phyloP scores from a whole-genome alignment of 2,329 filamentous ascomycete genomes.

The Xylaria sp. region DNA sequence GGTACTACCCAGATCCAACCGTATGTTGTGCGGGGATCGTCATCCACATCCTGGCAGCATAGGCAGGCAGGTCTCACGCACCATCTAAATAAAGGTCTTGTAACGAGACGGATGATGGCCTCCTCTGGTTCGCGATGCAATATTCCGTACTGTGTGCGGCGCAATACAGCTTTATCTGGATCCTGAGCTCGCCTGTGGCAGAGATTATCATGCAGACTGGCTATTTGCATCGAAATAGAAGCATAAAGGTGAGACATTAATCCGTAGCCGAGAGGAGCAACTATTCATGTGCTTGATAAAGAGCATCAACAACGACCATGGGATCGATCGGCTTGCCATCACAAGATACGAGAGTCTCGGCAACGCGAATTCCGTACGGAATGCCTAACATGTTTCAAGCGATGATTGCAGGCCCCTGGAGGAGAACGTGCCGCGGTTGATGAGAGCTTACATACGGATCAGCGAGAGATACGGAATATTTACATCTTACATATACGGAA shows the following conservation, averaged over 20 bases:
- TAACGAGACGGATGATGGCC: background rate
- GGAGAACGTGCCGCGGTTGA: background rate
- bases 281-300: background rate
- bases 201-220: background rate
- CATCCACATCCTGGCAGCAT: background rate
- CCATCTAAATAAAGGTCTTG: background rate
- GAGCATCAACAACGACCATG: background rate
- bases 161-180: background rate
- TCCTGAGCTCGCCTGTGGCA: background rate
- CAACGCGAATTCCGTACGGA: background rate
- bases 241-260: background rate
- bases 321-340: background rate
- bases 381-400: background rate
- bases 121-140: background rate
- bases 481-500: too few relatives aligned
- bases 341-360: background rate
- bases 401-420: background rate
- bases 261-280: background rate
- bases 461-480: background rate
- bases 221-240: background rate
- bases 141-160: background rate
- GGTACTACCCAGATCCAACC: too few relatives aligned
- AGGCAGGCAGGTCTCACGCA: background rate
- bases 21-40: background rate
- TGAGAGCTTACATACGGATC: background rate